Evolutionary conservation across 495 filamentous ascomycete genomes (phyloP).

Genomic region (Penicillium chermesinum): DNA sequence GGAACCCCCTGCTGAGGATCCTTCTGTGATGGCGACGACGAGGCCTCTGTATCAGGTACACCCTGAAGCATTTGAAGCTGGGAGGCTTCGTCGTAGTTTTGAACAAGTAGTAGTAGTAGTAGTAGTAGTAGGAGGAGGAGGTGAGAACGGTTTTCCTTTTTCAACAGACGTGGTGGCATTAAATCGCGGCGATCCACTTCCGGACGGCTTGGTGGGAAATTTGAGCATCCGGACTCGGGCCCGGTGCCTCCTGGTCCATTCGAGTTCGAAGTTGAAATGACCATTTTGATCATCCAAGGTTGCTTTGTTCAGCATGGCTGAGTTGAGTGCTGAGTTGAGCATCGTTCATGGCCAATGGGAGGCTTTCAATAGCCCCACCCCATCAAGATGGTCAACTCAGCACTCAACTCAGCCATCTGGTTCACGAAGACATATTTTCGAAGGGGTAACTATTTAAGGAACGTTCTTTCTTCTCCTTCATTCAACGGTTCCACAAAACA

Average conservation of each 20-base stretch:
- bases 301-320: background rate
- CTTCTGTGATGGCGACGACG: background rate
- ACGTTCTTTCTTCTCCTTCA: too few relatives aligned
- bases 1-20: background rate
- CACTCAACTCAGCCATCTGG: background rate
- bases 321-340: background rate
- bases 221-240: background rate
- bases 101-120: background rate
- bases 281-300: background rate
- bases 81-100: background rate
- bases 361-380: background rate
- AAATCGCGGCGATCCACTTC: background rate
- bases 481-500: background rate
- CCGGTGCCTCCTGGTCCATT: too few relatives aligned
- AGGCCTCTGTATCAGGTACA: background rate
- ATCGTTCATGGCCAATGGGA: background rate
- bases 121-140: background rate
- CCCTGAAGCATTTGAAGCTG: background rate
- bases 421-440: too few relatives aligned
- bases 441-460: too few relatives aligned
- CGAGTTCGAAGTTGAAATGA: too few relatives aligned
- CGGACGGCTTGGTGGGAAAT: background rate
- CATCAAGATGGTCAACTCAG: background rate
- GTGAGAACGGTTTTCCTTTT: background rate
- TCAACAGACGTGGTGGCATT: background rate